Evolutionary conservation across 768 basidiomycete species (phyloP), one percentile per base, ranked within the genome.

Genomic region (Strobilomyces confusus): DNA sequence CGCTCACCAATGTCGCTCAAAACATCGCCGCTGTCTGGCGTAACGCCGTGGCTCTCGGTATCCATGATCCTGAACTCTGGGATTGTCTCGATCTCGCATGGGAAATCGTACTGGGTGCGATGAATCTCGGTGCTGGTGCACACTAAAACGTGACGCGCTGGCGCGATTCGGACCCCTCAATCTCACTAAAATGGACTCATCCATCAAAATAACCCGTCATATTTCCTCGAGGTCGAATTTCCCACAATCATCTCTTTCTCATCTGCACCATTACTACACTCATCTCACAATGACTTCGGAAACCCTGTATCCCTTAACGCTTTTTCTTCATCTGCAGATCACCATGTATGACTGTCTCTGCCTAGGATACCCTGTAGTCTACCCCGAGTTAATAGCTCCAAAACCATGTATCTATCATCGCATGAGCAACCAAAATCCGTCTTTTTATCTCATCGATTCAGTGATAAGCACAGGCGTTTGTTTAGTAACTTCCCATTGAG

Each of bases 11-110:
- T 36, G 74, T 79, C 49, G 70, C 78, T 6, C 67, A 73, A 48
- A 70, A 64, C 33, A 77, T 89, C 34, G 78, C 83, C 51, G 87
- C 84, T 8, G 66, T 90, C 30, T 92, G 87, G 86, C 75, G 79
- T 53, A 90, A 91, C 63, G 79, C 78, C 3, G 83, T 81, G 54
- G 79, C 80, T 20, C 74, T 92, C n/a, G 87, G 87, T 4, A 68
- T 90, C 2, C 79, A 77, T 48, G 84, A 89, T 58, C 76, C 80
- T 32, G 73, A 73, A 20, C 70, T 91, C 41, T 92, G 87, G 87
- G 75, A 77, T 22, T 75, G 76, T 19, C 76, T 92, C 54, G 84
- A 88, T 54, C 65, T 79, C 38, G 78, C 82, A 40, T 92, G 87
- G 86, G 78, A 81, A 61, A 73, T 85, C 36, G 68, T 88, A 14